phyloP scores from a whole-genome alignment of 75 land plant species.

The Pseudotsuga menziesii region DNA sequence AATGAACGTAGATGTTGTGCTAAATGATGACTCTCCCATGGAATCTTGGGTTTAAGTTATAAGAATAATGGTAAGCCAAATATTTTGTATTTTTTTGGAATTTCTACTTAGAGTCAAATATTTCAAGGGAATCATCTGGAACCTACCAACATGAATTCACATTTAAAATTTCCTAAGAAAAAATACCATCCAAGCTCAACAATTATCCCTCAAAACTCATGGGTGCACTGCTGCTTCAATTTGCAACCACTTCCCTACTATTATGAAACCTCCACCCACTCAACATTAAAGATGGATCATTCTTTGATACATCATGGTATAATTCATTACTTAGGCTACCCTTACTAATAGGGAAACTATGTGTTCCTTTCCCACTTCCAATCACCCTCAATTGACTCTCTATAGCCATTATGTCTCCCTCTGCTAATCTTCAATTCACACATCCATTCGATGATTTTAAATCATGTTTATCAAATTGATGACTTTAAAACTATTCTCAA shows the following conservation, averaged over 20 bases:
- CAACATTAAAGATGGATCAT: conserved; percentile 56
- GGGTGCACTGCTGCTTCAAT: conserved; percentile 92
- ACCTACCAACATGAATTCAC: neutral
- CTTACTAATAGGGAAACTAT: conserved; percentile 7
- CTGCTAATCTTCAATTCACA: no score
- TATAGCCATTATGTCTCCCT: conserved; percentile 47
- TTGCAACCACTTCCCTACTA: conserved; percentile 32
- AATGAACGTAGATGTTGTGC: conserved; percentile 47
- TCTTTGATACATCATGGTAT: conserved; percentile 22
- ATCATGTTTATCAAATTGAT: no score
- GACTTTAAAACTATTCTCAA: no score
- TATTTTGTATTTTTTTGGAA: conserved; percentile 61
- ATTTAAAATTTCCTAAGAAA: conserved; percentile 22
- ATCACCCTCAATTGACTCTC: conserved; percentile 70
- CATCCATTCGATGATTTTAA: no score
- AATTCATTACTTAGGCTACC: conserved; percentile 18
- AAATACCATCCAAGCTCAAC: conserved; percentile 45
- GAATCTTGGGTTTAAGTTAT: conserved; percentile 77
- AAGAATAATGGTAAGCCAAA: conserved; percentile 50
- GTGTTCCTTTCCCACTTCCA: conserved; percentile 26
- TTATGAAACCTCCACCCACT: conserved; percentile 33
- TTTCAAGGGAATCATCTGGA: conserved; percentile 5
- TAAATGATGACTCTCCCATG: conserved; percentile 44
- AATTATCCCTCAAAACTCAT: conserved; percentile 88
- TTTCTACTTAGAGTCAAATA: conserved; percentile 48